These are phyloP conservation scores for Leishmania tarentolae DNA, from an alignment of 208 protist species.

Conservation along the genomic window DNA sequence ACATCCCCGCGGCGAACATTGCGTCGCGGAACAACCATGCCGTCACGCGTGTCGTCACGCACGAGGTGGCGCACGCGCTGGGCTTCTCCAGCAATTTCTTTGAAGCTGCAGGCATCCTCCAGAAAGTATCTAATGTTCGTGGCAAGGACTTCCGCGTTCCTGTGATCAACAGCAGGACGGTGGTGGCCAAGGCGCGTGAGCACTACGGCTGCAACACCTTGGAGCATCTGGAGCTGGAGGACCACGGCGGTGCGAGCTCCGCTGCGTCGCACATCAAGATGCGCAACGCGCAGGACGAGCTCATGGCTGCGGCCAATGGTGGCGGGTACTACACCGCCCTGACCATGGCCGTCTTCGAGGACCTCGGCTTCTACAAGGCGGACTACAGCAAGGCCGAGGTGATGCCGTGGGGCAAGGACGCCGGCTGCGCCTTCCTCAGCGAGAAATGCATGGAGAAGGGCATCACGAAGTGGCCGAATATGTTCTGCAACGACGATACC, in stretches of 20 bases:
- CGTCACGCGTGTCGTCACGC: slow-evolving; percentile 30
- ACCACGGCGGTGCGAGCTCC: slow-evolving; percentile 51
- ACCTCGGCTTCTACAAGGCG: slow-evolving; percentile 80
- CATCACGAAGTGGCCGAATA: slow-evolving; percentile 36
- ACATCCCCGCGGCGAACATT: slow-evolving; percentile 45
- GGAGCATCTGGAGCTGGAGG: slow-evolving; percentile 76
- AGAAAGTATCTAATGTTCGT: slow-evolving; percentile 20
- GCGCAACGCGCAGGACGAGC: slow-evolving; percentile 77
- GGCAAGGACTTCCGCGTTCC: slow-evolving; percentile 29
- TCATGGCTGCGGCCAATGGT: slow-evolving; percentile 62
- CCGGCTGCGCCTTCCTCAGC: slow-evolving; percentile 62
- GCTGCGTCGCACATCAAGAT: slow-evolving; percentile 85
- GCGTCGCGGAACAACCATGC: background rate
- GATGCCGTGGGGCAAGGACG: slow-evolving; percentile 70
- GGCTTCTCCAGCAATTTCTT: slow-evolving; percentile 55
- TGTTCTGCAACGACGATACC: slow-evolving; percentile 41
- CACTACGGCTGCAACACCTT: slow-evolving; percentile 74
- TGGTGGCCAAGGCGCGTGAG: slow-evolving; percentile 31
- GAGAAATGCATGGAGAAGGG: slow-evolving; percentile 44
- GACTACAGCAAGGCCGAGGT: slow-evolving; percentile 61
- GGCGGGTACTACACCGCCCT: slow-evolving; percentile 58
- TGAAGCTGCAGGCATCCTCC: slow-evolving; percentile 1
- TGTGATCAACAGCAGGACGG: slow-evolving; percentile 36
- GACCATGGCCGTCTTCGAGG: slow-evolving; percentile 82
- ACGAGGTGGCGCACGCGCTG: slow-evolving; percentile 87